Conservation (phyloP, 2,329 filamentous ascomycete genomes). For the Penicillium sumatraense region DNA sequence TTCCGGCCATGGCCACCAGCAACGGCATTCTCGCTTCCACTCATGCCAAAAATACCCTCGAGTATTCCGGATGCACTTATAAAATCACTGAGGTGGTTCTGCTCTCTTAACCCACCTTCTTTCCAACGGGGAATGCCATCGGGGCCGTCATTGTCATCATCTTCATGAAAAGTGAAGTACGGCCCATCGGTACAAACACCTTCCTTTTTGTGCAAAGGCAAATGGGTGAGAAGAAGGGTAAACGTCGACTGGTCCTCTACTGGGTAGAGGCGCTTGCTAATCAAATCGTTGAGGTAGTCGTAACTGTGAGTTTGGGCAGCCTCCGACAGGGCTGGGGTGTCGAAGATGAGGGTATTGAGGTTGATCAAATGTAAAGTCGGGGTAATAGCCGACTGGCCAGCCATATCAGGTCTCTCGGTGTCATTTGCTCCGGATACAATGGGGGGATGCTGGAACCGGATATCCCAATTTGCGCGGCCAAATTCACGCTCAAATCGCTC, state of each 20-base stretch:
- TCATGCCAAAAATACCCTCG: slow-evolving; percentile 82
- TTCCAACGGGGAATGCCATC: slow-evolving; percentile 41
- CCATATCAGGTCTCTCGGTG: background rate
- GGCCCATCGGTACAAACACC: slow-evolving; percentile 85
- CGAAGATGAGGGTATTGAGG: slow-evolving; percentile 92
- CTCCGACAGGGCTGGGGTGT: slow-evolving; percentile 73
- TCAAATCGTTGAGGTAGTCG: slow-evolving; percentile 67
- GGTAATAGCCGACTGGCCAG: slow-evolving; percentile 6
- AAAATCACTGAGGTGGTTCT: slow-evolving; percentile 81
- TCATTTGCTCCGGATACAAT: slow-evolving; percentile 20
- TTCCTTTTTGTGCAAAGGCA: slow-evolving; percentile 81
- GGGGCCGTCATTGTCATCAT: slow-evolving; percentile 66
- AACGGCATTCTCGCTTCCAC: slow-evolving; percentile 61
- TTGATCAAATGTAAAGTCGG: slow-evolving; percentile 80
- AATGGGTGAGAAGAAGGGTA: slow-evolving; percentile 87
- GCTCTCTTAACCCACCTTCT: slow-evolving; percentile 68
- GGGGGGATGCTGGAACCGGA: slow-evolving; percentile 68
- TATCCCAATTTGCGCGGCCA: slow-evolving; percentile 88
- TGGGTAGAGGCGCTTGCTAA: slow-evolving; percentile 59
- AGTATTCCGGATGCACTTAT: slow-evolving; percentile 73
- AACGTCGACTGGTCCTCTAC: slow-evolving; percentile 69
- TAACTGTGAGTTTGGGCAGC: slow-evolving; percentile 78
- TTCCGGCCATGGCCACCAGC: slow-evolving; percentile 68
- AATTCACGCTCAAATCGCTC: slow-evolving; percentile 82
- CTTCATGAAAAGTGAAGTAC: slow-evolving; percentile 76